Evolutionary conservation across 2,329 filamentous ascomycete genomes (phyloP), one percentile per base, ranked within the genome.

Genomic region (Aureobasidium sp.): DNA sequence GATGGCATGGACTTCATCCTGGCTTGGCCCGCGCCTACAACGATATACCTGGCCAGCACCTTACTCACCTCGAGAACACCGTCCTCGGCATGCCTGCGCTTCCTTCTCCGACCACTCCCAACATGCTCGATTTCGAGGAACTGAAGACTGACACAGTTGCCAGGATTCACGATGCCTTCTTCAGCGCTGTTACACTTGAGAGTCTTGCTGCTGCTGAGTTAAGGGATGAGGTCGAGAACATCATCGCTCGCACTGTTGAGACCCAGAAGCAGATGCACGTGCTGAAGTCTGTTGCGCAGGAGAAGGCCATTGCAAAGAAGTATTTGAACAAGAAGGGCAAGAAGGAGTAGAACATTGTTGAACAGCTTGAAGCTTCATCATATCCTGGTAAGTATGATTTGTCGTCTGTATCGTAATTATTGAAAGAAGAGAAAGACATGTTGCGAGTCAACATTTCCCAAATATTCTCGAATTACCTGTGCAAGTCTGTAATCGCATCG

Each of bases 1-100:
- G 55, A 23, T 47, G 13, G 17, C 48, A 58, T 23, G 55, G 55
- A 10, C 29, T 58, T n/a, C 55, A 58, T n/a, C 55, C 55, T 8
- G 34, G 8, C 17, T 34, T 58, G 20, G 42, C 42, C 8, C 4
- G 3, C 15, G 55, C 42, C n/a, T 58, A 47, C 55, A 37, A 48
- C 13, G 2, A 13, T 5, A 39, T 58, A 8, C 42, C 55, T 8
- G 55, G 55, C n/a, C n/a, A 58, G 9, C 32, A 47, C 5, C 29
- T 58, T 13, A n/a, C 29, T 17, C 23, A 47, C 29, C 34, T 58
- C 12, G 42, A 48, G 15, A 5, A 47, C 3, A 27, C 20, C 15
- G 34, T 58, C 29, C 9, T 48, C 42, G 37, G 23, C 42, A 58
- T 58, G 42, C 55, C 55, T 23, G 32, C 46, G 1, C 32, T 58